Conservation (phyloP, 306 rosid species). For the Quercus mongolica region DNA sequence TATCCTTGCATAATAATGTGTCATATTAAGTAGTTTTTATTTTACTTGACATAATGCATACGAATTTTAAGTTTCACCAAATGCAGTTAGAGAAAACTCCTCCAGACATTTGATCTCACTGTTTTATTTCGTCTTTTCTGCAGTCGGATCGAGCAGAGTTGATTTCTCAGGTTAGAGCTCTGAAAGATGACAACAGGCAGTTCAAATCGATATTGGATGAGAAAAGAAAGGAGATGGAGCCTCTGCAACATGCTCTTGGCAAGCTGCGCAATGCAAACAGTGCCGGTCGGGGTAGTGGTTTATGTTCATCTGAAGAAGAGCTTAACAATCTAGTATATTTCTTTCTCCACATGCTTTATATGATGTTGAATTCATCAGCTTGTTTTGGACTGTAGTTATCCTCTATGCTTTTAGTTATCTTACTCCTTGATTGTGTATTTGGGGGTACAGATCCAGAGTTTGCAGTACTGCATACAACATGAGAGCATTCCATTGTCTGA, state of each 20-base stretch:
- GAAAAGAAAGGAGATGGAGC: conserved; percentile 81
- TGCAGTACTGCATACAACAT: conserved; percentile 85
- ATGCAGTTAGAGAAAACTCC: neutral
- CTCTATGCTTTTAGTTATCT: conserved; percentile 1
- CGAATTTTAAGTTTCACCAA: neutral
- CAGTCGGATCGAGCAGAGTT: conserved; percentile 71
- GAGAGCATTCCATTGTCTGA: conserved; percentile 90
- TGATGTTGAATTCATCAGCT: conserved; percentile 15
- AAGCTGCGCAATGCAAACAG: conserved; percentile 73
- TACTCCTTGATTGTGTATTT: conserved; percentile 20
- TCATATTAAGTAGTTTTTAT: neutral
- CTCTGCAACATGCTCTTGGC: conserved; percentile 85
- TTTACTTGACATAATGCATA: neutral
- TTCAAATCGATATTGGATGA: conserved; percentile 60
- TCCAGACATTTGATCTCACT: neutral
- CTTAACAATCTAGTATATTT: conserved; percentile 64
- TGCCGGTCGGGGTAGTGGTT: conserved; percentile 57
- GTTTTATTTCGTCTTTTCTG: conserved; percentile 14
- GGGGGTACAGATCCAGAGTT: conserved; percentile 63
- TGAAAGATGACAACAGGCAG: conserved; percentile 68
- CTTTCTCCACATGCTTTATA: conserved; percentile 9
- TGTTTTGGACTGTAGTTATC: neutral
- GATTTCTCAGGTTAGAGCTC: conserved; percentile 74
- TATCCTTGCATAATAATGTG: neutral
- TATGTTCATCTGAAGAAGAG: conserved; percentile 93